Evolutionary conservation across 768 basidiomycete genomes (phyloP).

Genomic region (Cytidiella melzeri): DNA sequence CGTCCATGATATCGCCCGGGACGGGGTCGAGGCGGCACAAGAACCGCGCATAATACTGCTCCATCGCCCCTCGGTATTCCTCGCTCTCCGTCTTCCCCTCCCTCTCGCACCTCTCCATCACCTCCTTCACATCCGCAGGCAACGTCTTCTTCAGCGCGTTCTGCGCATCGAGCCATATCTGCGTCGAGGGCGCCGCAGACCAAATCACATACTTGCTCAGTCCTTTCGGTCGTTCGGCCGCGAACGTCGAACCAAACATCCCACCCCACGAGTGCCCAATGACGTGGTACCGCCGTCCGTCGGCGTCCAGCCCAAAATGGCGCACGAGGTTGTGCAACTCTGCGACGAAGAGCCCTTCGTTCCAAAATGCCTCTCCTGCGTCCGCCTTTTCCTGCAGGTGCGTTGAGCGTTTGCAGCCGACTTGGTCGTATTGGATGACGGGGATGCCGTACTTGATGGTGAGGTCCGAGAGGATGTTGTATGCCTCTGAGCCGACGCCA

Average conservation of each 20-base stretch:
- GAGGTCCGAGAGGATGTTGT: no score
- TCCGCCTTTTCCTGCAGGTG: slow-evolving; percentile 31
- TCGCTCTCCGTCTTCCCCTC: slow-evolving; percentile 33
- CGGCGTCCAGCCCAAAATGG: slow-evolving; percentile 30
- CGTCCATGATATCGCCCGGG: slow-evolving; percentile 32
- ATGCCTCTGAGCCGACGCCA: no score
- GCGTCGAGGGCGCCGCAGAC: slow-evolving; percentile 38
- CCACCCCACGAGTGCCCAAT: slow-evolving; percentile 55
- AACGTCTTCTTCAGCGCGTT: slow-evolving; percentile 30
- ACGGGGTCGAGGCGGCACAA: slow-evolving; percentile 38
- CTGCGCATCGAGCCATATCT: slow-evolving; percentile 35
- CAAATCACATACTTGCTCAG: slow-evolving; percentile 40
- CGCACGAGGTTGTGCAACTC: slow-evolving; percentile 46
- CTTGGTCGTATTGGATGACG: slow-evolving; percentile 47
- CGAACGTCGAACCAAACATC: no score
- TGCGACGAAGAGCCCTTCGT: slow-evolving; percentile 42
- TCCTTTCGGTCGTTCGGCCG: slow-evolving; percentile 39
- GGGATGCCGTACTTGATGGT: slow-evolving; percentile 22
- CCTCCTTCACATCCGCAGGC: slow-evolving; percentile 33
- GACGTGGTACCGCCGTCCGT: slow-evolving; percentile 41
- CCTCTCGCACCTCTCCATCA: slow-evolving; percentile 24
- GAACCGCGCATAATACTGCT: slow-evolving; percentile 35
- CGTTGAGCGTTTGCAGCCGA: slow-evolving; percentile 40
- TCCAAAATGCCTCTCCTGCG: slow-evolving; percentile 33
- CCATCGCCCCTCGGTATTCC: slow-evolving; percentile 37